Base-by-base conservation (phyloP, 129 eudicot genomes). In the Flaveria ramosissima region DNA sequence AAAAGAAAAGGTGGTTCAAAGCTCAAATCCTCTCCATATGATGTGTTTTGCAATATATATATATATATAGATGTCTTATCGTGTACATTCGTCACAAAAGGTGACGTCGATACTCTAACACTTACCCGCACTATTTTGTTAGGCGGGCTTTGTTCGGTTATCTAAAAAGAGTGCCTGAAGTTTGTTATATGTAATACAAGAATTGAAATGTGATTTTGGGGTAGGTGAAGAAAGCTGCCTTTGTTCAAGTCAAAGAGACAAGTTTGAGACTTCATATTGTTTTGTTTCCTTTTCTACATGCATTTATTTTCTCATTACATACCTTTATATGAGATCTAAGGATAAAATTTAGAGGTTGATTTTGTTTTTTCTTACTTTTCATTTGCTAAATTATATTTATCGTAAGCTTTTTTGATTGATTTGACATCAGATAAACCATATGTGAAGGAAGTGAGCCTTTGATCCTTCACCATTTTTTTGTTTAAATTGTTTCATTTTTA, bases 1-100 rank as follows among this genome's bases (percentile, higher is more conserved):
- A 41, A 19, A 23, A 23, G 26, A 23, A 63, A 66, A 68, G 43
- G 73, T 68, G 56, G 56, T 68, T 68, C 10, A 12, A 43, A 47
- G 53, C 32, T 68, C 39, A 23, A 41, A 9, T 41, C 52, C 6
- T 67, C 52, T 39, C 16, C 32, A 59, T 59, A 59, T 59, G 64
- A 30, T 30, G 32, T 57, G 11, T 21, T 59, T 11, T 59, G 12
- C 4, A 30, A 30, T 20, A 21, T 21, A 23, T 23, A 23, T 23
- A 23, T 23, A 7, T 51, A 4, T 19, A 59, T 23, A 23, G 39
- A 32, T 8, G 12, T 59, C 12, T 2, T 59, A 59, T 21, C 1
- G 32, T 21, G 65, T 59, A 59, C 0, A 8, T 19, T 19, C 15
- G 62, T 10, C 27, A 56, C 27, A n/a, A 56, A 56, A 56, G 27